phyloP scores from a whole-genome alignment of 257 asterid genomes.

The Solanum medicagineum region DNA sequence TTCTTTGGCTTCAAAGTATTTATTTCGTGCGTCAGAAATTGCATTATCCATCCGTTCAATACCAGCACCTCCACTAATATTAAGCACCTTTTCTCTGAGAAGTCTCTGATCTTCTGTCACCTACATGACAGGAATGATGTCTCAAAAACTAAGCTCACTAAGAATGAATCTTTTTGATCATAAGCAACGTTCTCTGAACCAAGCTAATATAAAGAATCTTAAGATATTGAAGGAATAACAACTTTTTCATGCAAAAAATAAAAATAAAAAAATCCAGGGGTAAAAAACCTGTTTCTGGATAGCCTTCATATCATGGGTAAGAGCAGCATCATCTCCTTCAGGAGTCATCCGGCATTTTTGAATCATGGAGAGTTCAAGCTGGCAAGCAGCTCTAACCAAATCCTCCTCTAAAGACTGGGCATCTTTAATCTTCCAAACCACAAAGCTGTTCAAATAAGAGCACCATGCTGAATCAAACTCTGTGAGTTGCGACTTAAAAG shows the following conservation, averaged over 20 bases:
- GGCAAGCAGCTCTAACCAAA: slow-evolving; percentile 91
- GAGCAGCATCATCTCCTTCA: slow-evolving; percentile 48
- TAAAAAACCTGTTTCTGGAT: slow-evolving; percentile 65
- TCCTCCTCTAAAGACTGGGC: slow-evolving; percentile 80
- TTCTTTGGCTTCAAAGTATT: slow-evolving; percentile 48
- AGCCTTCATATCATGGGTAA: slow-evolving; percentile 79
- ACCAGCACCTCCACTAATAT: slow-evolving; percentile 81
- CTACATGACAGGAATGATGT: slow-evolving; percentile 18
- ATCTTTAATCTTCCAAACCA: slow-evolving; percentile 92
- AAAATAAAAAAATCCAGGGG: not conserved
- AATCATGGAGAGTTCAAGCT: slow-evolving; percentile 83
- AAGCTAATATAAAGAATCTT: not conserved
- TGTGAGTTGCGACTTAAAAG: slow-evolving; percentile 68
- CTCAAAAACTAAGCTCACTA: not conserved
- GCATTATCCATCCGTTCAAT: slow-evolving; percentile 72
- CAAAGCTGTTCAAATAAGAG: slow-evolving; percentile 84
- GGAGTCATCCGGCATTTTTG: slow-evolving; percentile 80
- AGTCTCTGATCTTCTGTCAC: slow-evolving; percentile 72
- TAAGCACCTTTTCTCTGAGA: slow-evolving; percentile 69
- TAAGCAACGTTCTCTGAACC: not conserved
- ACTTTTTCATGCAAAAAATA: not conserved
- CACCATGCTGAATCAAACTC: slow-evolving; percentile 93
- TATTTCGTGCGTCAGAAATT: slow-evolving; percentile 40
- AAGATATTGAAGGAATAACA: not conserved
- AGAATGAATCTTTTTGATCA: not conserved